Conservation (phyloP, 257 asterid genomes). For the Solanum ossicruentum region DNA sequence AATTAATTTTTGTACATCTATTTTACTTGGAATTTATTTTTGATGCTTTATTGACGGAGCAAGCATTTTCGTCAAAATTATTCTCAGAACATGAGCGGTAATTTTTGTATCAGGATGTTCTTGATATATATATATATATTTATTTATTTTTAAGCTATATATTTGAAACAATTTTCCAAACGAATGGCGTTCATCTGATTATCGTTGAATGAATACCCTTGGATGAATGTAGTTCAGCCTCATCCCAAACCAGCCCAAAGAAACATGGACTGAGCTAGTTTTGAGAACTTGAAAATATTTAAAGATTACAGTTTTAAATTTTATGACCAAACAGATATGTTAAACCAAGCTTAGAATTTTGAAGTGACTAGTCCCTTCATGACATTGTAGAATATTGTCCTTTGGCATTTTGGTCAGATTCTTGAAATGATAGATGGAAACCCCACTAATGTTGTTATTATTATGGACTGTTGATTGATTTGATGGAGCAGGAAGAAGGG, state of each 20-base stretch:
- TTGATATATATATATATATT: no score
- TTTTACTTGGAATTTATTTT: neutral
- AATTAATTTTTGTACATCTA: neutral
- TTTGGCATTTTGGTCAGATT: neutral
- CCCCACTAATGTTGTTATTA: neutral
- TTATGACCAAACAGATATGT: neutral
- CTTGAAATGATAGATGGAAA: neutral
- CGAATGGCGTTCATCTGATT: no score
- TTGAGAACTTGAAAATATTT: neutral
- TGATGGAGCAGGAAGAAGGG: constrained; percentile 36
- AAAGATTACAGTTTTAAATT: no score
- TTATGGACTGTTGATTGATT: neutral
- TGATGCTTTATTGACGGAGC: neutral
- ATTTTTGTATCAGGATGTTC: no score
- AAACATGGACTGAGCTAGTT: neutral
- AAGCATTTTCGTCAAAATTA: no score
- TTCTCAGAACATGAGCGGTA: no score
- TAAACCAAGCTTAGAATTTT: neutral
- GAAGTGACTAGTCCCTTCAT: neutral
- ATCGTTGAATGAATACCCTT: no score
- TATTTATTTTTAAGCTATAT: no score
- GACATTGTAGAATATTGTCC: neutral
- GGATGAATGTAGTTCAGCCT: no score
- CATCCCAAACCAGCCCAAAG: no score
- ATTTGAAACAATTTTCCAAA: no score